Conservation (phyloP, 1,284 basidiomycete species). For the Puccinia triticina region DNA sequence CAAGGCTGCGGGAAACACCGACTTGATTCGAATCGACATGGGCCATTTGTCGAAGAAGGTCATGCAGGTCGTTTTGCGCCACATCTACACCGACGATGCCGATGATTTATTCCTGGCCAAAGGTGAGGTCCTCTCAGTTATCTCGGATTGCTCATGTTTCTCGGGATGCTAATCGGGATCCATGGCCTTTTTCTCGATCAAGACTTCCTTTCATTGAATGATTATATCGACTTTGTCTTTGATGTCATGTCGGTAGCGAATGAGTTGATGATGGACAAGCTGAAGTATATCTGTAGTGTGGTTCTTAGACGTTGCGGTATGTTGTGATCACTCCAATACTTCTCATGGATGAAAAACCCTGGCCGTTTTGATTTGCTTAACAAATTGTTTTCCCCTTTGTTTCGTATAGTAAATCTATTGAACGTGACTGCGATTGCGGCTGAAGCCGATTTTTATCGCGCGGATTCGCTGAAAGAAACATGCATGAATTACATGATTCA, state of each 20-base stretch:
- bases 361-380: neutral
- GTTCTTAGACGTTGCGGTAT: slow-evolving; percentile 66
- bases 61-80: slow-evolving; percentile 76
- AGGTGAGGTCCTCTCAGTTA: slow-evolving; percentile 62
- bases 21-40: slow-evolving; percentile 69
- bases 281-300: slow-evolving; percentile 79
- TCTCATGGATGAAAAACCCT: neutral
- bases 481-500: slow-evolving; percentile 79
- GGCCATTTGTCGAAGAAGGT: slow-evolving; percentile 74
- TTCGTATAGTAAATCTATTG: slow-evolving; percentile 68
- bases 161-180: slow-evolving; percentile 29
- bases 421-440: slow-evolving; percentile 81
- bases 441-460: slow-evolving; percentile 80
- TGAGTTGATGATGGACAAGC: slow-evolving; percentile 81
- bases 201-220: slow-evolving; percentile 75
- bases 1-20: slow-evolving; percentile 62
- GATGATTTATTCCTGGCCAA: slow-evolving; percentile 71
- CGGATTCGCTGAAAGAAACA: slow-evolving; percentile 70
- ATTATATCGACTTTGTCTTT: slow-evolving; percentile 83
- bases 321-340: slow-evolving; percentile 2
- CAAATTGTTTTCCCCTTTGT: neutral
- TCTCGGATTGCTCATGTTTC: slow-evolving; percentile 1
- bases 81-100: slow-evolving; percentile 77
- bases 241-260: slow-evolving; percentile 84
- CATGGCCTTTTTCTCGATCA: slow-evolving; percentile 40